Evolutionary conservation across 2,329 filamentous ascomycete genomes (phyloP), one percentile per base, ranked within the genome.

Genomic region (Botryotinia narcissicola): DNA sequence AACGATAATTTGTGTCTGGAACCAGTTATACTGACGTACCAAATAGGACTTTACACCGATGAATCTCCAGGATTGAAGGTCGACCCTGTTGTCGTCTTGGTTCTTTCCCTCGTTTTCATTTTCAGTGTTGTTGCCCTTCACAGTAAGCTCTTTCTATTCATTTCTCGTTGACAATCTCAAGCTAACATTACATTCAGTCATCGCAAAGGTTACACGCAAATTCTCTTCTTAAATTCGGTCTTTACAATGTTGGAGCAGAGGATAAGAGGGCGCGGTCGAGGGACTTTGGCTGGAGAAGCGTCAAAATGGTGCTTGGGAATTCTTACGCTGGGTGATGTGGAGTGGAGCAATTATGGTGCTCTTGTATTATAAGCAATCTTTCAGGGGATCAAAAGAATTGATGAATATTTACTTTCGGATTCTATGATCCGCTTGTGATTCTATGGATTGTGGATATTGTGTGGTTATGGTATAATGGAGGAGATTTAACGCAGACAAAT

Each of bases 91-190:
- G 95, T 99, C 78, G 95, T 99, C 77, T 89, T 99, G 81, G 96
- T 98, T 78, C 88, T 99, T 79, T 97, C 94, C 81, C 90, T 99
- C 80, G 96, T 97, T 76, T 99, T 99, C 85, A 99, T 99, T 84
- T 98, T 99, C 87, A 96, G 93, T 81, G 96, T 99, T 82, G 96
- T 99, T 81, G 95, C 94, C 79, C 88, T 99, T 82, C 96, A 99
- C 86, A 94, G 96, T 98, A 90, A 80, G 93, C 66, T 42, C 46
- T 44, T 32, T 25, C 35, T 20, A 51, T 37, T 70, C 61, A 22
- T n/a, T 35, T 37, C 37, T 54, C 35, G 5, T n/a, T 51, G 32
- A 54, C 40, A 29, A 46, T 40, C 22, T 32, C 32, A 54, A 22
- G 74, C 72, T 73, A 74, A 60, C 35, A 22, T 63, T 32, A 29